phyloP scores from a whole-genome alignment of 1,284 basidiomycete genomes.

The Marasmius sp. region DNA sequence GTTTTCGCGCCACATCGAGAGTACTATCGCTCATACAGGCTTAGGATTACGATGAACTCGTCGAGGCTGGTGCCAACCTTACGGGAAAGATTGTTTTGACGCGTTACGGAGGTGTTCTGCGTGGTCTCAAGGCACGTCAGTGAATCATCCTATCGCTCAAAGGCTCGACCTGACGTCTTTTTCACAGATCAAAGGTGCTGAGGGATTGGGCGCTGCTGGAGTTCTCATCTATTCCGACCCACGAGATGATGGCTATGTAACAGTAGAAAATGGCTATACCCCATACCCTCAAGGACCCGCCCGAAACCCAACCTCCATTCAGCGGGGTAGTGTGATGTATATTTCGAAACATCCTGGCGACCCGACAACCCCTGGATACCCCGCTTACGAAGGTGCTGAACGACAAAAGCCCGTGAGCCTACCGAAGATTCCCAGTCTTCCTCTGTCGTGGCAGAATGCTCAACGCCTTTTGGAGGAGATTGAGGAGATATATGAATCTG shows the following conservation, averaged over 20 bases:
- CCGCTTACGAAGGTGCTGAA: slow-evolving; percentile 83
- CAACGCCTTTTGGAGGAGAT: slow-evolving; percentile 63
- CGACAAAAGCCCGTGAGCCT: slow-evolving; percentile 69
- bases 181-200: slow-evolving; percentile 51
- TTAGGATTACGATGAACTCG: slow-evolving; percentile 68
- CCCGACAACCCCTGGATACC: slow-evolving; percentile 84
- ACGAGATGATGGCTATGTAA: slow-evolving; percentile 84
- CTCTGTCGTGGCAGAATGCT: slow-evolving; percentile 73
- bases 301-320: slow-evolving; percentile 78
- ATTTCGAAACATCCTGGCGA: slow-evolving; percentile 81
- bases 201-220: slow-evolving; percentile 78
- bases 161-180: neutral
- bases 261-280: slow-evolving; percentile 72
- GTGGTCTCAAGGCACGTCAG: slow-evolving; percentile 72
- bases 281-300: slow-evolving; percentile 87
- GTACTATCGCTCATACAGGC: neutral
- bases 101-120: slow-evolving; percentile 80
- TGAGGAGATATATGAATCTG: slow-evolving; percentile 28
- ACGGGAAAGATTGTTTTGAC: slow-evolving; percentile 82
- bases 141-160: neutral
- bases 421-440: slow-evolving; percentile 81
- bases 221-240: slow-evolving; percentile 86
- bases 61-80: slow-evolving; percentile 65
- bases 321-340: slow-evolving; percentile 88
- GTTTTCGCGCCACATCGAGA: neutral